Base-by-base conservation (phyloP, 2,329 filamentous ascomycete genomes). In the Aspergillus fijiensis region DNA sequence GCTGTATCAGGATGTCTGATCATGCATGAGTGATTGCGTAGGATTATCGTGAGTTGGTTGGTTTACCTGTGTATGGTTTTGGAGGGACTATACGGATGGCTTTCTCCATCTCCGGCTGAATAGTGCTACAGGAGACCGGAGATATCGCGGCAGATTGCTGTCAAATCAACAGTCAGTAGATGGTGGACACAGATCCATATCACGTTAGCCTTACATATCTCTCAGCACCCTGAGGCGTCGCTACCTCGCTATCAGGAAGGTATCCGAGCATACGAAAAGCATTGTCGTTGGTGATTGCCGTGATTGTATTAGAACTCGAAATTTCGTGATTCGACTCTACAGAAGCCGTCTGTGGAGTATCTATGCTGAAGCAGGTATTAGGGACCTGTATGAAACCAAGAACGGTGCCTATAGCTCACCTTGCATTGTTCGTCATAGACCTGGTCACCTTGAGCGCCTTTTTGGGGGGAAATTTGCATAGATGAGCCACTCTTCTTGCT, bases 1-100 rank as follows among this genome's bases (percentile, higher is more conserved):
- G 75, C 50, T 82, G 79, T 2, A 82, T 73, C 16, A 83, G 71
- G 2, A 75, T 71, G 59, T 82, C 80, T 81, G 52, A n/a, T 29
- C 1, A n/a, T 5, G 19, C 16, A 63, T 21, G 68, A 57, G 19
- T 55, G 9, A 14, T 27, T 25, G 31, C 10, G 19, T 4, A 12
- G 31, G 45, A 12, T 39, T 3, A 7, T 11, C 12, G 14, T 7
- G 1, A 33, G 33, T 49, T 16, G 9, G 23, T 14, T 9, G 31
- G 49, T 58, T 49, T 65, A 77, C 74, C 74, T 60, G 72, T 74
- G 56, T 78, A 77, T 5, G 73, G 72, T 57, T 77, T 79, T 3
- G 76, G 70, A 21, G 75, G 73, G 45, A 78, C 66, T 33, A 62
- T 50, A 12, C 62, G 64, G 29, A 77, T 64, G 12, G 70, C 73